Evolutionary conservation across 1,139 yeast species (phyloP).

Genomic region (Meyerozyma carpophila): DNA sequence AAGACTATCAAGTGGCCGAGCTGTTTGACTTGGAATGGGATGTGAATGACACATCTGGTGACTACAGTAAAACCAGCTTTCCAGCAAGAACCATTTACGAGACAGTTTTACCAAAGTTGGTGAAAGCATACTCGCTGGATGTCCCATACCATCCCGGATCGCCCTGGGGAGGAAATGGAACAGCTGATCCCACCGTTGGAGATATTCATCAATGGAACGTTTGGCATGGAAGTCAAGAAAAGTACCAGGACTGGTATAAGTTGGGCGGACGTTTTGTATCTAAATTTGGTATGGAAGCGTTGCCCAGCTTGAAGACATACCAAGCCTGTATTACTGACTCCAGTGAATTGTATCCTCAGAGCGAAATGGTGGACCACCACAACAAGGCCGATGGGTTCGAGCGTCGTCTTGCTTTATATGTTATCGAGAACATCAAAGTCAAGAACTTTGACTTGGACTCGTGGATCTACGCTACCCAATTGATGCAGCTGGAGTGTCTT

Average conservation of each 20-base stretch:
- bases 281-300: constrained; percentile 44
- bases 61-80: constrained; percentile 27
- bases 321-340: constrained; percentile 24
- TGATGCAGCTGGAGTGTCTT: constrained; percentile 48
- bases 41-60: constrained; percentile 18
- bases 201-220: constrained; percentile 48
- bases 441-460: constrained; percentile 25
- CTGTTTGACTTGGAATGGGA: constrained; percentile 25
- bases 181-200: constrained; percentile 34
- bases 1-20: constrained; percentile 43
- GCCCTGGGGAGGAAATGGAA: constrained; percentile 35
- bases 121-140: constrained; percentile 16
- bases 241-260: constrained; percentile 37
- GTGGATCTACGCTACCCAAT: constrained; percentile 46
- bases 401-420: constrained; percentile 37
- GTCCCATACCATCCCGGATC: constrained; percentile 38
- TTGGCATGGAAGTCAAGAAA: constrained; percentile 42
- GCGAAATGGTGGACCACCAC: constrained; percentile 32
- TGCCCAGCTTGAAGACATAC: constrained; percentile 27
- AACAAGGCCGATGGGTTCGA: constrained; percentile 42
- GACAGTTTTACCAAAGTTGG: constrained; percentile 24
- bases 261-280: constrained; percentile 39
- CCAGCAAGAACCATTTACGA: constrained; percentile 41
- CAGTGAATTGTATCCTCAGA: constrained; percentile 31
- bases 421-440: constrained; percentile 37